Base-by-base conservation (phyloP, 495 filamentous ascomycete species). In the Chaetomium cochliodes region DNA sequence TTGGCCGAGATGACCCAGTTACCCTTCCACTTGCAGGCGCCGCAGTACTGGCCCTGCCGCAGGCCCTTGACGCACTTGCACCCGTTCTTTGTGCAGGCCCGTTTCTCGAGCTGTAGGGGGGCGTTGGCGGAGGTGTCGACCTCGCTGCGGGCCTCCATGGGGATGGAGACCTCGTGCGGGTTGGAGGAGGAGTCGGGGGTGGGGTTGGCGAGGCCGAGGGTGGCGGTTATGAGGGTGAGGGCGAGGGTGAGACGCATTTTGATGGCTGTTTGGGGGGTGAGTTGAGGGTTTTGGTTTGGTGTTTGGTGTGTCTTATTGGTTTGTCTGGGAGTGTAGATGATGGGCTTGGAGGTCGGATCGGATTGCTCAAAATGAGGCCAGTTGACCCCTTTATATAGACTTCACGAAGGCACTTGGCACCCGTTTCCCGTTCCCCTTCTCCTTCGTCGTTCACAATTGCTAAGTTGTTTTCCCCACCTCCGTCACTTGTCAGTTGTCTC, bases 41-140 rank as follows among this genome's bases (percentile, higher is more conserved):
- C 63, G 59, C 67, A 69, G 54, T 61, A 61, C 33, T 57, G 54
- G 63, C 59, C 55, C 56, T 68, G 66, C 12, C 55, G 55, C 9
- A 58, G 52, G n/a, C 60, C 42, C 46, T 30, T 60, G 52, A 56
- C n/a, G 61, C 65, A 67, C 47, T 64, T 54, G 62, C 62, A 65
- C 25, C 58, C 65, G 15, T 62, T 65, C 57, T 33, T 44, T 58
- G 26, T 33, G 65, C 65, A 62, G 49, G 65, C 65, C 0, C 64
- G 41, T 25, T 69, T 66, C 15, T 37, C 33, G 33, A 7, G 9
- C 28, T 30, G 28, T 2, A 30, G 28, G 28, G 28, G 28, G 2
- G 28, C 28, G 28, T n/a, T 13, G 44, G 13, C 22, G 4, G 20
- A 2, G n/a, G 16, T 16, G 44, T 33, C 58, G n/a, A n/a, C n/a